These are phyloP conservation scores for Madurella mycetomatis DNA, from an alignment of 2,329 filamentous ascomycete species.

Conservation along the genomic window DNA sequence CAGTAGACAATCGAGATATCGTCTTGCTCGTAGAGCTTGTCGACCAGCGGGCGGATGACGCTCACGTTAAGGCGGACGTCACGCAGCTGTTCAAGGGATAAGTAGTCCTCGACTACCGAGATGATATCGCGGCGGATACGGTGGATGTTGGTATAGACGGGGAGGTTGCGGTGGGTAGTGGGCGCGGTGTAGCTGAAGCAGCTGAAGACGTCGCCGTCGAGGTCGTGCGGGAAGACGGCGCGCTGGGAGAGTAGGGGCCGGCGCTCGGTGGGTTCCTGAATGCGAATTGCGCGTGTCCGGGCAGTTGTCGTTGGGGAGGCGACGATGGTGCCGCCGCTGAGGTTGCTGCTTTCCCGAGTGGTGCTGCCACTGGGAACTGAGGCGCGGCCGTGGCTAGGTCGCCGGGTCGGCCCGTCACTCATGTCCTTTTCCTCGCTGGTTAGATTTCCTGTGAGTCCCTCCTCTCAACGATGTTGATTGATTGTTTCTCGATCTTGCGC, in stretches of 20 bases:
- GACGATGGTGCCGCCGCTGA: not conserved
- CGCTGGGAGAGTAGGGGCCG: conserved; percentile 33
- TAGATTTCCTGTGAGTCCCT: too few species aligned
- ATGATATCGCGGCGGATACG: conserved; percentile 61
- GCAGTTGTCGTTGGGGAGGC: not conserved
- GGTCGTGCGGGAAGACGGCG: conserved; percentile 33
- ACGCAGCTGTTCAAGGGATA: conserved; percentile 70
- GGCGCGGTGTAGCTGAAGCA: conserved; percentile 32
- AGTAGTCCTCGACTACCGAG: conserved; percentile 58
- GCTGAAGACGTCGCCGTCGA: conserved; percentile 45
- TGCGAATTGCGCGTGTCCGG: conserved; percentile 15
- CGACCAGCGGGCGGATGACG: conserved; percentile 76
- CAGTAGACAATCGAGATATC: conserved; percentile 84
- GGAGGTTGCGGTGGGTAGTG: conserved; percentile 58
- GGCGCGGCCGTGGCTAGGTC: conserved; percentile 1
- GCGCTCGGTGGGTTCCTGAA: conserved; percentile 24
- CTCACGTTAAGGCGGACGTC: conserved; percentile 78
- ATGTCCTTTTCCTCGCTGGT: not conserved
- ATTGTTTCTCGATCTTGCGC: too few species aligned
- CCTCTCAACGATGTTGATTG: too few species aligned
- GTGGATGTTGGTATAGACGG: conserved; percentile 75
- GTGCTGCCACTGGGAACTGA: conserved; percentile 2
- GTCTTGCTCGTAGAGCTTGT: conserved; percentile 72
- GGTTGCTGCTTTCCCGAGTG: not conserved
- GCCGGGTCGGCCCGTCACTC: conserved; percentile 8